Percentiles rank a stretch among this genome's conserved stretches.
Conservation (phyloP, 2,329 filamentous ascomycete genomes). For the Colletotrichum sp. region DNA sequence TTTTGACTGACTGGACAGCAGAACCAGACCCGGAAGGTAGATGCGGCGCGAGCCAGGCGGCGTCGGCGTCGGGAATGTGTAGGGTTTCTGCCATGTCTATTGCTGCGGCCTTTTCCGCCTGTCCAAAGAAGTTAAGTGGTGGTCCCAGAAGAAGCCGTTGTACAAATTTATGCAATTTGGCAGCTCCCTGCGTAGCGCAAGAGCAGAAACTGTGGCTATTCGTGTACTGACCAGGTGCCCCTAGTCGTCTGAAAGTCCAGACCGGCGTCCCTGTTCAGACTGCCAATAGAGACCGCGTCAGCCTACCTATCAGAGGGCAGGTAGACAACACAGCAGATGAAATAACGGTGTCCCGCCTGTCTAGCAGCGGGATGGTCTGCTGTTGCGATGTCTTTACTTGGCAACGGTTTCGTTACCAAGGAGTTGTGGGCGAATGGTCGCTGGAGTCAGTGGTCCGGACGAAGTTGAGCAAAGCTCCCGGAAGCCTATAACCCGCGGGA, state of each 20-base stretch:
- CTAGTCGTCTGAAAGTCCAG: constrained; percentile 8
- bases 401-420: background rate
- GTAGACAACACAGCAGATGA: background rate
- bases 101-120: background rate
- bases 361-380: background rate
- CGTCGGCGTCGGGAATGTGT: constrained; percentile 25
- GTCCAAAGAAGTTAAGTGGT: background rate
- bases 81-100: constrained; percentile 28
- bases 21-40: constrained; percentile 20
- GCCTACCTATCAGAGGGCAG: background rate
- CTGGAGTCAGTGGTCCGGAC: background rate
- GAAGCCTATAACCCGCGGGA: background rate
- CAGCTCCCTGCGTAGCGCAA: constrained; percentile 5
- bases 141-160: background rate
- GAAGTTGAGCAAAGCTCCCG: constrained; percentile 1
- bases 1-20: background rate
- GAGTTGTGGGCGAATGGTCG: background rate
- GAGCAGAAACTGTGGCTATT: constrained; percentile 6
- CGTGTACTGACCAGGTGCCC: constrained; percentile 3
- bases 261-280: background rate
- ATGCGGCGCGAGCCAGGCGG: constrained; percentile 32
- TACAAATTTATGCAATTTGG: background rate
- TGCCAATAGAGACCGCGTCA: background rate
- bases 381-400: background rate
- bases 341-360: background rate